Percentiles rank a stretch among this genome's conserved stretches.
Conservation (phyloP, 139 green algal genomes). For the Chlamydomonas urium region DNA sequence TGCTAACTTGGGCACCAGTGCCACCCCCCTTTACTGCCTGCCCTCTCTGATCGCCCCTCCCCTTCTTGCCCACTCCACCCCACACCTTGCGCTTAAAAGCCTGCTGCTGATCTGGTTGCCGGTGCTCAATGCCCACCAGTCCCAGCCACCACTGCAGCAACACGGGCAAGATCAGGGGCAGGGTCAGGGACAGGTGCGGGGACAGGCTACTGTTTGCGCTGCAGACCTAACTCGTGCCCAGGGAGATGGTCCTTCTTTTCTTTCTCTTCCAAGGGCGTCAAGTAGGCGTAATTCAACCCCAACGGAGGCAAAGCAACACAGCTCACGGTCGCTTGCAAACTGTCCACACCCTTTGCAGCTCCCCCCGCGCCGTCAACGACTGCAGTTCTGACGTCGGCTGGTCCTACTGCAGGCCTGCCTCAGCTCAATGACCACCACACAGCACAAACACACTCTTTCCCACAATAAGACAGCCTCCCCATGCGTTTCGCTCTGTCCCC, state of each 20-base stretch:
- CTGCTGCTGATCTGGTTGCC: slow-evolving; percentile 93
- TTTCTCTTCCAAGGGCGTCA: no score
- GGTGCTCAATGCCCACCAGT: slow-evolving; percentile 66
- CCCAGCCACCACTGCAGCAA: neutral
- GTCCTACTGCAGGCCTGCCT: neutral
- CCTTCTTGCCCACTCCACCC: neutral
- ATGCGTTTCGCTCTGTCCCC: neutral
- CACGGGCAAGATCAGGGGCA: neutral
- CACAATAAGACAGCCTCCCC: neutral
- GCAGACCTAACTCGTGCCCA: no score
- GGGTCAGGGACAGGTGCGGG: neutral
- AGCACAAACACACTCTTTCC: neutral
- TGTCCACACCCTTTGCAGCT: neutral
- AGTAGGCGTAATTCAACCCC: neutral
- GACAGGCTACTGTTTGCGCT: no score
- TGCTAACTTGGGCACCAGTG: neutral
- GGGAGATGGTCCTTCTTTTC: no score
- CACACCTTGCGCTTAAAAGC: slow-evolving; percentile 67
- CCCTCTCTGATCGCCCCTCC: neutral
- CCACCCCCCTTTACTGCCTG: neutral
- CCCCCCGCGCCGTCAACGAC: neutral
- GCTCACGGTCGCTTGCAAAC: neutral
- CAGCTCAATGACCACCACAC: neutral
- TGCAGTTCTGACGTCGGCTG: neutral
- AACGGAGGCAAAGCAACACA: neutral